A percentile compares a stretch with the other conserved stretches of the same genome.
These are phyloP conservation scores for Sugiyamaella marilandica DNA, from an alignment of 805 yeast species.

Conservation along the genomic window DNA sequence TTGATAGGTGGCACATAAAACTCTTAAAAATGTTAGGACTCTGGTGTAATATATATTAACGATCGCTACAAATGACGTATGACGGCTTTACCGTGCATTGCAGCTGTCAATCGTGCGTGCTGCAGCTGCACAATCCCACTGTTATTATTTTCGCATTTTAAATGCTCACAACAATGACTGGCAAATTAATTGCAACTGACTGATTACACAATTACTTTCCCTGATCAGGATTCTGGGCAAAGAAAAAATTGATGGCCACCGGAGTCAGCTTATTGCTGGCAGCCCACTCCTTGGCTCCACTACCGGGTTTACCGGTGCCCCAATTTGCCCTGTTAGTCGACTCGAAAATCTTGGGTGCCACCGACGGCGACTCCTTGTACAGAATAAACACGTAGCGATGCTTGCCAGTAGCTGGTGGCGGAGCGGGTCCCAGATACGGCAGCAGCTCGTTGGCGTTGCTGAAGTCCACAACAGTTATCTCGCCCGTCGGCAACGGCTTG, in stretches of 20 bases:
- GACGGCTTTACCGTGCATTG: too few relatives aligned
- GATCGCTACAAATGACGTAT: too few relatives aligned
- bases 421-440: slow-evolving; percentile 77
- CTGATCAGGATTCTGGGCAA: slow-evolving; percentile 49
- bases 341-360: slow-evolving; percentile 32
- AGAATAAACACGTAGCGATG: slow-evolving; percentile 82
- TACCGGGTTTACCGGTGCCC: slow-evolving; percentile 82
- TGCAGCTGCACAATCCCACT: too few relatives aligned
- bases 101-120: too few relatives aligned
- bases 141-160: too few relatives aligned
- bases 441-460: slow-evolving; percentile 20
- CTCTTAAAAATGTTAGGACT: too few relatives aligned
- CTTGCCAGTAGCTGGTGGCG: slow-evolving; percentile 81
- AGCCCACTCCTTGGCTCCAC: slow-evolving; percentile 75
- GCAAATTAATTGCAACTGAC: too few relatives aligned
- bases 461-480: slow-evolving; percentile 19
- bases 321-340: slow-evolving; percentile 62
- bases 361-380: slow-evolving; percentile 50
- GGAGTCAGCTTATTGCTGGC: slow-evolving; percentile 53
- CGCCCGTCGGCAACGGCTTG: slow-evolving; percentile 25
- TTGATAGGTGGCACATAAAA: neutral
- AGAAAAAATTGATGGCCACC: slow-evolving; percentile 76
- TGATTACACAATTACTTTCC: neutral
- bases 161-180: neutral
- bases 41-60: too few relatives aligned